phyloP scores from a whole-genome alignment of 331 rosid species.

The Quercus tomentella region DNA sequence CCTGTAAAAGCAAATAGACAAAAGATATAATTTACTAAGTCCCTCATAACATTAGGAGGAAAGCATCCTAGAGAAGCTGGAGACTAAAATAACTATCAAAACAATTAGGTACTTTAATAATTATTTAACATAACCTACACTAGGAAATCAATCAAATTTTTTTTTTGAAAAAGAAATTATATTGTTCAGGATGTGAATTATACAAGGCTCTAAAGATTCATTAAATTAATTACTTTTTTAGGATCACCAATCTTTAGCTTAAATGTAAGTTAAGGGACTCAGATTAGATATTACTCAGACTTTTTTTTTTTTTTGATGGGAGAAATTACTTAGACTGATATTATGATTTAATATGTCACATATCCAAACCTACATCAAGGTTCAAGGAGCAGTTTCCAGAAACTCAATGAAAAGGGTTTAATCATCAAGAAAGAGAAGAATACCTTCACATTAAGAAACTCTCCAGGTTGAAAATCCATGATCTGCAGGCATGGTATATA shows the following conservation, averaged over 20 bases:
- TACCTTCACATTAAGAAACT: slow-evolving; percentile 90
- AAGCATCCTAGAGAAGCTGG: slow-evolving; percentile 2
- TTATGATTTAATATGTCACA: not conserved
- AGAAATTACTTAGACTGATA: not conserved
- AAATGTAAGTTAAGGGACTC: not conserved
- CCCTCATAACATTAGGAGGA: not conserved
- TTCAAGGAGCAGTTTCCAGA: not conserved
- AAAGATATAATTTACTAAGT: not conserved
- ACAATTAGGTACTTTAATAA: not conserved
- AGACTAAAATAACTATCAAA: not conserved
- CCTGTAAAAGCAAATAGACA: slow-evolving; percentile 47
- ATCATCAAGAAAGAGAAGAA: not conserved
- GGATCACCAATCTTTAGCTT: not conserved
- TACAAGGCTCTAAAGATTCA: not conserved
- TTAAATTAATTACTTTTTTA: not conserved
- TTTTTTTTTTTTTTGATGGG: too few relatives aligned
- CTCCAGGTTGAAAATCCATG: slow-evolving; percentile 97
- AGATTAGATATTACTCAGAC: not conserved
- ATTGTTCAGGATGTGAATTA: not conserved
- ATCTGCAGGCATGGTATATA: slow-evolving; percentile 50
- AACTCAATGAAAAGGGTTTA: not conserved
- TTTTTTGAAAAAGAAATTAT: not conserved
- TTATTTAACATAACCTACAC: not conserved
- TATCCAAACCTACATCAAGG: not conserved
- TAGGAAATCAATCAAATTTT: not conserved